A percentile compares a stretch with the other conserved stretches of the same genome.
Evolutionary conservation across 225 moss, liverwort and hornwort genomes (phyloP).

Genomic region (Takakia lepidozioides): DNA sequence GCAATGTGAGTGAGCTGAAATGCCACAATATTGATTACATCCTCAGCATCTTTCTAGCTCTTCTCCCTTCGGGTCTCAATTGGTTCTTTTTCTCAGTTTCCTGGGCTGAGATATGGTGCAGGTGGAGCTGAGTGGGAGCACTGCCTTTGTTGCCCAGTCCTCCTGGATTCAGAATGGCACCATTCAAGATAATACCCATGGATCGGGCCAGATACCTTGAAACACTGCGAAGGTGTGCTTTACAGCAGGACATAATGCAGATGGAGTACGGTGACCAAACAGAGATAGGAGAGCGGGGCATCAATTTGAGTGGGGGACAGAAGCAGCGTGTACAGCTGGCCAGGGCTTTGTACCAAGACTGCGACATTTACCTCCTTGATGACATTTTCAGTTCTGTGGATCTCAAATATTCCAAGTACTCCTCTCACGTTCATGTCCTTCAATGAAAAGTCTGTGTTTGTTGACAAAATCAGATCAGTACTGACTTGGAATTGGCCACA

Average conservation of each 20-base stretch:
- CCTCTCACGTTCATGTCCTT: too few species aligned
- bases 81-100: too few species aligned
- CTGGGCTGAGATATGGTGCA: conserved; percentile 25
- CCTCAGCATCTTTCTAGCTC: background rate
- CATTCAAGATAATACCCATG: conserved; percentile 77
- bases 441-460: too few species aligned
- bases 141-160: conserved; percentile 84
- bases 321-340: conserved; percentile 98
- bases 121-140: conserved; percentile 64
- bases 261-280: conserved; percentile 83
- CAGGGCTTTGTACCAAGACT: conserved; percentile 88
- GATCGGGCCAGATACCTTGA: conserved; percentile 43
- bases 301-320: conserved; percentile 94
- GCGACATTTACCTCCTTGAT: conserved; percentile 83
- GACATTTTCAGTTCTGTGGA: conserved; percentile 96
- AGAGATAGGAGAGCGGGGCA: conserved; percentile 92
- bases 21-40: background rate
- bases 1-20: background rate
- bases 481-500: too few species aligned
- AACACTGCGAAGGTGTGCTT: conserved; percentile 50
- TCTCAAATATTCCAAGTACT: too few species aligned
- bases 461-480: too few species aligned
- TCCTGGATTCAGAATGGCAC: conserved; percentile 95
- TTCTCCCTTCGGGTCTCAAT: too few species aligned
- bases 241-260: conserved; percentile 57